These are phyloP conservation scores for Acanthamoeba triangularis DNA, from an alignment of 208 protist genomes.

Conservation along the genomic window DNA sequence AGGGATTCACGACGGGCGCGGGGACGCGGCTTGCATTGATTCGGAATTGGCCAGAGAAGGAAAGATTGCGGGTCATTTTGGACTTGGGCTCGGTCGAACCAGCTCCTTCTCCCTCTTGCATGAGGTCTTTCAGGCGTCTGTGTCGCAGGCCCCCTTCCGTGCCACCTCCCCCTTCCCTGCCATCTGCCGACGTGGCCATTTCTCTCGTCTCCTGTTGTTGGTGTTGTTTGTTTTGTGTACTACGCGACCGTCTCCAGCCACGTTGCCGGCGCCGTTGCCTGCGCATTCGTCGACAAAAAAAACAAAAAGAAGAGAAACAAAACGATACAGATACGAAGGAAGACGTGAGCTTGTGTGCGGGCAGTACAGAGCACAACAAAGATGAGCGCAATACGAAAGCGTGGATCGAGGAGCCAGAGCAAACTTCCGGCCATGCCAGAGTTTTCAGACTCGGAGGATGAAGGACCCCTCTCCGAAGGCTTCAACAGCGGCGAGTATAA, in stretches of 20 bases:
- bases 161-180: too few species aligned
- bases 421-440: not conserved
- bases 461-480: not conserved
- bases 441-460: constrained; percentile 14
- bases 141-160: not conserved
- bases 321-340: too few species aligned
- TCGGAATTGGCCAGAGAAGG: constrained; percentile 22
- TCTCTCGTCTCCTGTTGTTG: too few species aligned
- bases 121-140: not conserved
- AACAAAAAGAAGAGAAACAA: too few species aligned
- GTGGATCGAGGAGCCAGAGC: not conserved
- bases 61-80: not conserved
- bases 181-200: not conserved
- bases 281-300: too few species aligned
- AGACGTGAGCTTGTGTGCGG: too few species aligned
- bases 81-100: not conserved
- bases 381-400: too few species aligned
- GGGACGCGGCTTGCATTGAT: not conserved
- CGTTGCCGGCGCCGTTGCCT: not conserved
- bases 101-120: not conserved
- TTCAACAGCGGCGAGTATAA: not conserved
- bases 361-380: too few species aligned
- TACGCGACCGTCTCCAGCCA: not conserved
- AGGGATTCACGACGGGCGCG: constrained; percentile 14
- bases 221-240: not conserved